phyloP scores from a whole-genome alignment of 1,284 basidiomycete genomes.

The Apiotrichum veenhuisii region DNA sequence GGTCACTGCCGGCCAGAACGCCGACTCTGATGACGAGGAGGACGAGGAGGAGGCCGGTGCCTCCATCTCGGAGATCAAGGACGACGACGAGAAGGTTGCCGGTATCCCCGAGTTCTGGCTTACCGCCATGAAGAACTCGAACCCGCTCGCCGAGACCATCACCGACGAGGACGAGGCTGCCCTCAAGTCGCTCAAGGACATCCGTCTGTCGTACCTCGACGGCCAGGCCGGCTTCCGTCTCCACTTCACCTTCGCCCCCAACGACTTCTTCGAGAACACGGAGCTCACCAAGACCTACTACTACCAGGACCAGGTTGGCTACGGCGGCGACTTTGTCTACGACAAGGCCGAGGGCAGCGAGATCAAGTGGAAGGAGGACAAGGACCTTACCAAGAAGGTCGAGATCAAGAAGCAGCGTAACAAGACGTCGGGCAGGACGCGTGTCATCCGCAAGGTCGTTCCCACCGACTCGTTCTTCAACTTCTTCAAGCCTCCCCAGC shows the following conservation, averaged over 20 bases:
- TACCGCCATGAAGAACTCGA: slow-evolving; percentile 88
- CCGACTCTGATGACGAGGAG: slow-evolving; percentile 57
- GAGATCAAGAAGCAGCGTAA: slow-evolving; percentile 99
- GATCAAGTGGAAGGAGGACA: slow-evolving; percentile 97
- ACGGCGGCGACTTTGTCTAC: slow-evolving; percentile 91
- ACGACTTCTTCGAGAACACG: slow-evolving; percentile 84
- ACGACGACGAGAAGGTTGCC: slow-evolving; percentile 45
- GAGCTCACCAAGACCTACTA: slow-evolving; percentile 89
- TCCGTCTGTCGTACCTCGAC: slow-evolving; percentile 64
- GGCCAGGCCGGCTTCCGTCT: slow-evolving; percentile 88
- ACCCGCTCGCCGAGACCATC: slow-evolving; percentile 81
- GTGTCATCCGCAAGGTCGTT: slow-evolving; percentile 81
- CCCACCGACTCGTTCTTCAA: slow-evolving; percentile 94
- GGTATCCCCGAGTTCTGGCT: slow-evolving; percentile 98
- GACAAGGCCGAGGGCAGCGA: slow-evolving; percentile 84
- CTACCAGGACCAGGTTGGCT: slow-evolving; percentile 90
- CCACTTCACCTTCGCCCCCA: slow-evolving; percentile 72
- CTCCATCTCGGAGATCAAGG: slow-evolving; percentile 45
- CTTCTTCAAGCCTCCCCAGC: slow-evolving; percentile 86
- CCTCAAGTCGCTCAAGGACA: slow-evolving; percentile 63
- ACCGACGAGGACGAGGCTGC: slow-evolving; percentile 83
- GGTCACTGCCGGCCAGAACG: slow-evolving; percentile 70
- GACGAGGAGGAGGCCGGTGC: slow-evolving; percentile 51
- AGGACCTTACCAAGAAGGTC: slow-evolving; percentile 93
- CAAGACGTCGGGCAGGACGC: slow-evolving; percentile 93